These are phyloP conservation scores for Gossypioides kirkii DNA, from an alignment of 345 rosid genomes.

Conservation along the genomic window DNA sequence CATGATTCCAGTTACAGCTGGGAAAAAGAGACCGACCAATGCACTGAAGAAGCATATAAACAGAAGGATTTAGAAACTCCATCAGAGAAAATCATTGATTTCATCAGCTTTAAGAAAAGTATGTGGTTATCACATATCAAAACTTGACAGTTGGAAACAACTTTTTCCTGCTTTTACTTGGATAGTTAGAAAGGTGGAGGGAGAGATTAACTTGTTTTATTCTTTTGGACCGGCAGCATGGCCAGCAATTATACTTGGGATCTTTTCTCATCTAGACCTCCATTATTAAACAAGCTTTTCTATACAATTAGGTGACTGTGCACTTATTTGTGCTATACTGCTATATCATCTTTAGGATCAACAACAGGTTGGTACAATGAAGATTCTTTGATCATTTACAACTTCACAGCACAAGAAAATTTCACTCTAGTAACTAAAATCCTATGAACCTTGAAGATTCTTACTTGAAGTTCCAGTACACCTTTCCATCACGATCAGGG, in stretches of 20 bases:
- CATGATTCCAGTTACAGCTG: constrained; percentile 99
- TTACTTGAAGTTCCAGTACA: constrained; percentile 90
- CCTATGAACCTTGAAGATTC: constrained; percentile 14
- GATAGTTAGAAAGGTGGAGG: background rate
- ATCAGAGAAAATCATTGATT: background rate
- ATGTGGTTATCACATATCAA: background rate
- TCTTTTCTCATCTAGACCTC: background rate
- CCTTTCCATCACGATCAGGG: constrained; percentile 74
- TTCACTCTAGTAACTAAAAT: background rate
- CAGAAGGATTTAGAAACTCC: background rate
- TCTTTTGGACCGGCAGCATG: background rate
- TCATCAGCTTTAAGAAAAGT: background rate
- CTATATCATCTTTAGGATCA: background rate
- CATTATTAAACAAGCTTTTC: background rate
- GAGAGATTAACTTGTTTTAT: background rate
- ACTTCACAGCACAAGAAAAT: constrained; percentile 1
- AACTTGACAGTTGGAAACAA: background rate
- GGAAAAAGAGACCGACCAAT: constrained; percentile 96
- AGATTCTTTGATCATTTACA: background rate
- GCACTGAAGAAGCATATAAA: background rate
- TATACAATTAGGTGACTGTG: background rate
- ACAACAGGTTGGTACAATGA: background rate
- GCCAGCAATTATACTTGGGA: background rate
- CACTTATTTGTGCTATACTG: background rate
- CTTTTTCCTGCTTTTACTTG: background rate